phyloP scores from a whole-genome alignment of 495 filamentous ascomycete species.

The Aeminium ludgeri region DNA sequence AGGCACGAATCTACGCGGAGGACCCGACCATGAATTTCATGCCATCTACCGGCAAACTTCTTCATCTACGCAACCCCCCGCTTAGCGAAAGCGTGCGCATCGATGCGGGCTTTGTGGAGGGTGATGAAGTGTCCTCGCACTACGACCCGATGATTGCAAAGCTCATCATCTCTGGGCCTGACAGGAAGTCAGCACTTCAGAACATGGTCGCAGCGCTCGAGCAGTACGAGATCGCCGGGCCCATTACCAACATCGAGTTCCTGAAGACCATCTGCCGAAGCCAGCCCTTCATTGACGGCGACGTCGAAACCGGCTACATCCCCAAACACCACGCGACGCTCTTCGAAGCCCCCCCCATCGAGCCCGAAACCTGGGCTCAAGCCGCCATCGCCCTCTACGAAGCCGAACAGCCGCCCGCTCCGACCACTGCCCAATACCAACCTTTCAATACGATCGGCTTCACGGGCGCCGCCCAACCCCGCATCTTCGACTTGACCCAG shows the following conservation, averaged over 20 bases:
- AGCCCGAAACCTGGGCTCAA: constrained; percentile 44
- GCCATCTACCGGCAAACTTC: constrained; percentile 77
- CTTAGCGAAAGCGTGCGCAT: constrained; percentile 58
- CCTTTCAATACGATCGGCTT: constrained; percentile 25
- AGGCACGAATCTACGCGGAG: constrained; percentile 93
- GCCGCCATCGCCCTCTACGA: constrained; percentile 49
- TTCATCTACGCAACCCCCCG: constrained; percentile 64
- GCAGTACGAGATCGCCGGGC: constrained; percentile 81
- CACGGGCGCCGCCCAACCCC: constrained; percentile 34
- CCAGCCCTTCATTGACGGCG: constrained; percentile 64
- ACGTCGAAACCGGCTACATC: constrained; percentile 94
- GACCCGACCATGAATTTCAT: constrained; percentile 80
- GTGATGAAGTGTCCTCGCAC: constrained; percentile 83
- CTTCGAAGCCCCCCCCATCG: constrained; percentile 15
- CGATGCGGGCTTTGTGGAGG: constrained; percentile 79
- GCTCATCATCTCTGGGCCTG: constrained; percentile 72
- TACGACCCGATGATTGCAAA: constrained; percentile 99
- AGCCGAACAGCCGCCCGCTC: not conserved
- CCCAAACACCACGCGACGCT: constrained; percentile 60
- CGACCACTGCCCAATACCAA: not conserved
- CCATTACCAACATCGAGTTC: constrained; percentile 93
- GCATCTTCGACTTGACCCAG: constrained; percentile 38
- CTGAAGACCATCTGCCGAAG: constrained; percentile 70
- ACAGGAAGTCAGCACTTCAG: constrained; percentile 63
- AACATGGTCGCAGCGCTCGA: constrained; percentile 69